These are phyloP conservation scores for Plasmopara viticola DNA, from an alignment of 352 stramenopile genomes.

Conservation along the genomic window DNA sequence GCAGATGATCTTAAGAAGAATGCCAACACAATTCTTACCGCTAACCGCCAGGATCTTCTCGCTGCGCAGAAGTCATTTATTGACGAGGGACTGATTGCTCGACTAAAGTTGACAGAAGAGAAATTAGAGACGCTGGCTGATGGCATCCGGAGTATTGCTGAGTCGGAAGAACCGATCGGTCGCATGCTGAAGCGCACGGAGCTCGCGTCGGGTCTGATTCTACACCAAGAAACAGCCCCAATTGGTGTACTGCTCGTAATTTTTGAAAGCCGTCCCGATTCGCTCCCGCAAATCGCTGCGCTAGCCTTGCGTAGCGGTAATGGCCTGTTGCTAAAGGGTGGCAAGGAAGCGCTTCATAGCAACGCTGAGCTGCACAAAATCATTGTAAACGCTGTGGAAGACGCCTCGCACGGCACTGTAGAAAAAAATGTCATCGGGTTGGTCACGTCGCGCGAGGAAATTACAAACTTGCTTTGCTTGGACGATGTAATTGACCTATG, in stretches of 20 bases:
- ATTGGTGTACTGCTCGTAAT: slow-evolving; percentile 98
- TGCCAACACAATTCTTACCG: slow-evolving; percentile 82
- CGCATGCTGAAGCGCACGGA: slow-evolving; percentile 81
- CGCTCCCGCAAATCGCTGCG: slow-evolving; percentile 92
- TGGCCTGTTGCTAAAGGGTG: slow-evolving; percentile 95
- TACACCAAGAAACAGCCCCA: slow-evolving; percentile 92
- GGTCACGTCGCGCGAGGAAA: slow-evolving; percentile 92
- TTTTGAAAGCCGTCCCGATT: slow-evolving; percentile 97
- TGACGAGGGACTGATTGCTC: slow-evolving; percentile 63
- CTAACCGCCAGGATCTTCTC: slow-evolving; percentile 90
- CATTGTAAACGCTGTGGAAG: slow-evolving; percentile 91
- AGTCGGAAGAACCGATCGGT: slow-evolving; percentile 68
- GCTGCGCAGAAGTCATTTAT: slow-evolving; percentile 60
- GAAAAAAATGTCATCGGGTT: slow-evolving; percentile 91
- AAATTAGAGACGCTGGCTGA: slow-evolving; percentile 94
- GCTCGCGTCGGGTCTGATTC: slow-evolving; percentile 86
- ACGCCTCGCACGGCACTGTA: slow-evolving; percentile 82
- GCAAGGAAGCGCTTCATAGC: slow-evolving; percentile 90
- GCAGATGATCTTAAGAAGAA: slow-evolving; percentile 79
- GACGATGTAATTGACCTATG: slow-evolving; percentile 98
- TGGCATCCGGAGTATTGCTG: slow-evolving; percentile 92
- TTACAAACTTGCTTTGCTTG: slow-evolving; percentile 89
- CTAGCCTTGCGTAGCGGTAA: slow-evolving; percentile 95
- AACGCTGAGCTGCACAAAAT: slow-evolving; percentile 91
- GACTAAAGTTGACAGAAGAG: slow-evolving; percentile 83